These are phyloP conservation scores for Beta corolliflora DNA, from an alignment of 179 eudicot genomes.

Conservation along the genomic window DNA sequence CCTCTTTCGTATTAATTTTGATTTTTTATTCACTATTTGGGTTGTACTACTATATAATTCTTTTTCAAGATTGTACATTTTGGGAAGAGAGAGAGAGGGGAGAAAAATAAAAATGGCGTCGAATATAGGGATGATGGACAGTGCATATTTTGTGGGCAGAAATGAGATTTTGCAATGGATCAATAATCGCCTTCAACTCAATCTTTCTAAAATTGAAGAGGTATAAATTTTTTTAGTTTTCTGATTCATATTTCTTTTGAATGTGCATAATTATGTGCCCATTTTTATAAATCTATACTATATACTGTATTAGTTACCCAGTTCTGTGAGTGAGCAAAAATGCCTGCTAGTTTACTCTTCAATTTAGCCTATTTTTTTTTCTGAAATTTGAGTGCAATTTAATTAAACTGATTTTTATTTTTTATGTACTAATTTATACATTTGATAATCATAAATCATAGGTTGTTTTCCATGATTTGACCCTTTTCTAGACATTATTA, in stretches of 20 bases:
- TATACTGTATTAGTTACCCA: background rate
- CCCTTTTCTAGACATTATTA: background rate
- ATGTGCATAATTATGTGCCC: background rate
- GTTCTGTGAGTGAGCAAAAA: background rate
- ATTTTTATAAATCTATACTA: background rate
- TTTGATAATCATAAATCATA: background rate
- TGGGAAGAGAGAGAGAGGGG: background rate
- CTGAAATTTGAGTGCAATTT: background rate
- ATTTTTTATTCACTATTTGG: background rate
- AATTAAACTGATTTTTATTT: background rate
- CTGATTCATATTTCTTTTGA: background rate
- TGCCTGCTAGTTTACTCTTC: background rate
- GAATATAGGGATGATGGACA: slow-evolving; percentile 94
- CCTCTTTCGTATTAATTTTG: background rate
- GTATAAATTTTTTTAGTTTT: slow-evolving; percentile 30
- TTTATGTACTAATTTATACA: background rate
- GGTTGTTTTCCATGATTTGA: background rate
- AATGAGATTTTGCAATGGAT: slow-evolving; percentile 89
- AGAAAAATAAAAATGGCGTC: slow-evolving; percentile 50
- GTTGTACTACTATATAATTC: background rate
- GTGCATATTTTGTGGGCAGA: slow-evolving; percentile 92
- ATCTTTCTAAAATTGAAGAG: slow-evolving; percentile 89
- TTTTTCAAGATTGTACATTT: background rate
- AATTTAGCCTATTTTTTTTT: background rate
- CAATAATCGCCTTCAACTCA: slow-evolving; percentile 76